Conservation (phyloP, 768 basidiomycete species). For the Hericium alpestre region DNA sequence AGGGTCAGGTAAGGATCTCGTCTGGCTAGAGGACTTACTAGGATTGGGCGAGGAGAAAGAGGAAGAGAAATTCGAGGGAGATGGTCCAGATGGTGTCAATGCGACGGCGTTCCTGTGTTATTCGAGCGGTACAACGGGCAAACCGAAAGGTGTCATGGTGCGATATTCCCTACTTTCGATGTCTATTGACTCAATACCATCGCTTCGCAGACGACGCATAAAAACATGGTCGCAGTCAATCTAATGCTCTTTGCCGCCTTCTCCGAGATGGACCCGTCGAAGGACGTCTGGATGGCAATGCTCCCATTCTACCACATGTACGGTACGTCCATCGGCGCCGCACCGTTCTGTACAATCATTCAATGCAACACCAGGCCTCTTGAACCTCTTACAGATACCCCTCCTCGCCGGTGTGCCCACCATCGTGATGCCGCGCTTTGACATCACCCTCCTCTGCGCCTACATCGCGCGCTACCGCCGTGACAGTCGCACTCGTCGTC, state of each 20-base stretch:
- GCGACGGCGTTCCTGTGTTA: constrained; percentile 63
- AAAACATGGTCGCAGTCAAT: constrained; percentile 54
- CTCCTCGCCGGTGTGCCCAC: constrained; percentile 39
- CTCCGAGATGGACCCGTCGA: constrained; percentile 25
- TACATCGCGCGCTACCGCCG: constrained; percentile 53
- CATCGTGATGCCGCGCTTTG: constrained; percentile 58
- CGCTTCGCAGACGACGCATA: constrained; percentile 44
- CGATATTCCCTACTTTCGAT: background rate
- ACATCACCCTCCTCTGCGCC: constrained; percentile 55
- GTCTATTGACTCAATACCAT: background rate
- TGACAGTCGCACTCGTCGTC: constrained; percentile 51
- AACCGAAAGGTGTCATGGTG: constrained; percentile 60
- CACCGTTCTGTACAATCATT: constrained; percentile 25
- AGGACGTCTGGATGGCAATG: constrained; percentile 50
- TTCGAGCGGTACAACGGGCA: constrained; percentile 61
- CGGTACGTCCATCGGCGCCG: constrained; percentile 24
- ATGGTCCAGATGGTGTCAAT: constrained; percentile 27
- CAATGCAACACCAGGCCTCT: constrained; percentile 31
- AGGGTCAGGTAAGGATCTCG: constrained; percentile 21
- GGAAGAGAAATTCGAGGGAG: constrained; percentile 48
- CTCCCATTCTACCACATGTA: constrained; percentile 55
- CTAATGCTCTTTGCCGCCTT: constrained; percentile 39
- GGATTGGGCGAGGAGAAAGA: constrained; percentile 33
- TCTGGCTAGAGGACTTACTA: constrained; percentile 38
- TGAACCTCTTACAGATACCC: constrained; percentile 52